phyloP scores from a whole-genome alignment of 306 rosid genomes.

The Oxytropis ochrocephala region DNA sequence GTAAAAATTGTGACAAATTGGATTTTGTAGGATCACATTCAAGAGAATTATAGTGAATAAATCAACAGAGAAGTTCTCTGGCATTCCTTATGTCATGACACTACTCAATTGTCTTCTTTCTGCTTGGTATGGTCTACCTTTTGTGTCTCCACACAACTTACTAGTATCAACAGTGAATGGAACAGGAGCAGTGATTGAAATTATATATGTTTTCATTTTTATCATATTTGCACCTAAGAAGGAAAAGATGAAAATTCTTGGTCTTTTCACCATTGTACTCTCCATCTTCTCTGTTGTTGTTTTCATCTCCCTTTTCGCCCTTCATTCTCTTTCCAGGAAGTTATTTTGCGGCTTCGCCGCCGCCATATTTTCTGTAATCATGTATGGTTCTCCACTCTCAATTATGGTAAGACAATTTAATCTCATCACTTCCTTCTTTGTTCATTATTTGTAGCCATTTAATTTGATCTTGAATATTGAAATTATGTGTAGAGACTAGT shows the following conservation, averaged over 20 bases:
- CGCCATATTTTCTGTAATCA: conserved; percentile 67
- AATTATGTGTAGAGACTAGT: conserved; percentile 63
- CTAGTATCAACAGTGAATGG: conserved; percentile 77
- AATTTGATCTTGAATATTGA: too few relatives aligned
- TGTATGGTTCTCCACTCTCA: conserved; percentile 89
- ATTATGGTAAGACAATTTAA: conserved; percentile 52
- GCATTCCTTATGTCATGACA: conserved; percentile 91
- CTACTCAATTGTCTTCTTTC: conserved; percentile 83
- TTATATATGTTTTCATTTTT: conserved; percentile 58
- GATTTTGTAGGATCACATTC: conserved; percentile 63
- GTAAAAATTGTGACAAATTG: not conserved
- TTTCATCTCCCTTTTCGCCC: conserved; percentile 64
- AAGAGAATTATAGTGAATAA: conserved; percentile 53
- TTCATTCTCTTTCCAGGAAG: conserved; percentile 48
- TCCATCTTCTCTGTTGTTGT: conserved; percentile 47
- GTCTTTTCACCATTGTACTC: conserved; percentile 40
- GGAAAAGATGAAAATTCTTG: conserved; percentile 51
- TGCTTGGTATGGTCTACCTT: conserved; percentile 92
- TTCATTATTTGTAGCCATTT: too few relatives aligned
- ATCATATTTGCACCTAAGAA: conserved; percentile 43
- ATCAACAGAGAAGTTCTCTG: conserved; percentile 75
- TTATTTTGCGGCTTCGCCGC: conserved; percentile 73
- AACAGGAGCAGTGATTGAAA: conserved; percentile 61
- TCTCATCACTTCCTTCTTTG: too few relatives aligned
- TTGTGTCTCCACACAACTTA: conserved; percentile 76